phyloP scores from a whole-genome alignment of 805 yeast genomes.

The Yarrowia keelungensis region DNA sequence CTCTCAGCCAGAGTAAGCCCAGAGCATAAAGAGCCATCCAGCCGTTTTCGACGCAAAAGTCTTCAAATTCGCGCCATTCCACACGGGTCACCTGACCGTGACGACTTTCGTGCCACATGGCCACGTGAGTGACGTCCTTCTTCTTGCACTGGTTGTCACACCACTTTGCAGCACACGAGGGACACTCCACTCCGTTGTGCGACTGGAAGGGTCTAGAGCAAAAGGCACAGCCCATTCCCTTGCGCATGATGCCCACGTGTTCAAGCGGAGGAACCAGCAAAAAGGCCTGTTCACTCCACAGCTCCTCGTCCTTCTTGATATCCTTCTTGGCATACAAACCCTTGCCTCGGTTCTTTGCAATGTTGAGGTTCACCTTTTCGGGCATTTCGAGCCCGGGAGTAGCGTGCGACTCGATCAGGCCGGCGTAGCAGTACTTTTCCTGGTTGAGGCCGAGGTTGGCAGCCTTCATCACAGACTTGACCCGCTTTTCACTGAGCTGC shows the following conservation, averaged over 20 bases:
- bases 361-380: slow-evolving; percentile 54
- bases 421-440: slow-evolving; percentile 58
- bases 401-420: slow-evolving; percentile 59
- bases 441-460: slow-evolving; percentile 60
- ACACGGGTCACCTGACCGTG: slow-evolving; percentile 46
- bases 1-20: slow-evolving; percentile 61
- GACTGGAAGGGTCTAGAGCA: slow-evolving; percentile 66
- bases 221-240: slow-evolving; percentile 72
- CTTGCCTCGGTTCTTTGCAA: slow-evolving; percentile 65
- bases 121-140: slow-evolving; percentile 59
- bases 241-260: slow-evolving; percentile 61
- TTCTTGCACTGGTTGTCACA: slow-evolving; percentile 41
- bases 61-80: slow-evolving; percentile 62
- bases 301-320: slow-evolving; percentile 58
- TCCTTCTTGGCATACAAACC: slow-evolving; percentile 61
- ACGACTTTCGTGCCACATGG: slow-evolving; percentile 62
- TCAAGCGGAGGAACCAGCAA: slow-evolving; percentile 72
- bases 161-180: slow-evolving; percentile 25
- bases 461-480: slow-evolving; percentile 60
- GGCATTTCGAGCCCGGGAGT: slow-evolving; percentile 56
- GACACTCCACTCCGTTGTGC: slow-evolving; percentile 50
- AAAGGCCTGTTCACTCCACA: slow-evolving; percentile 71
- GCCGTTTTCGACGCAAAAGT: slow-evolving; percentile 66
- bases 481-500: slow-evolving; percentile 66
- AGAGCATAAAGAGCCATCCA: slow-evolving; percentile 75